Base-by-base conservation (phyloP, 768 basidiomycete species). In the Russula olivacea region DNA sequence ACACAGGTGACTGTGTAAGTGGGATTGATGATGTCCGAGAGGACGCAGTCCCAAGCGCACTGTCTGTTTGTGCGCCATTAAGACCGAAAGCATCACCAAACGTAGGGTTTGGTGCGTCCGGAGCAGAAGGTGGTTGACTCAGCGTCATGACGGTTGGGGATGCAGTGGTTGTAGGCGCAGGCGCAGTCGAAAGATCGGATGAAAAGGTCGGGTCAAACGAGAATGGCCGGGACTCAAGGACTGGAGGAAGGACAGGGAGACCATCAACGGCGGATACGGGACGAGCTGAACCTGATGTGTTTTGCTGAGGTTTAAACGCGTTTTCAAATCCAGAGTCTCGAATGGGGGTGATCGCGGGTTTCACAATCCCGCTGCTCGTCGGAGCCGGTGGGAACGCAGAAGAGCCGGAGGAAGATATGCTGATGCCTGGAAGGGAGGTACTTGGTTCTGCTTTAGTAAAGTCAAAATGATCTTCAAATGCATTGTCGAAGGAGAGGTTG, bases 391-490 rank as follows among this genome's bases (percentile, higher is more conserved):
- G 56, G 40, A 65, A 43, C 11, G 65, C 59, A 3, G 64, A 49
- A 21, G 67, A 40, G 23, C 10, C 28, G 19, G 61, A 55, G 28
- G 58, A 19, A 23, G 64, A 47, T 19, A 25, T 23, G 21, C 38
- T 43, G 2, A 49, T 30, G 21, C 25, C 43, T 19, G 65, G 61
- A 3, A 55, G 43, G 36, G 47, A 59, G 12, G 34, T 14, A 23
- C 36, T 48, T 14, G 30, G 30, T n/a, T 36, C 55, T 8, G 80
- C 77, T 52, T 75, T 69, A 14, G 64, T 68, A 60, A 86, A 87
- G 72, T 90, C 87, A 69, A 91, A 90, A 63, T 82, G 78, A 66
- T 84, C 82, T 25, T 84, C 84, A 65, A 86, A 85, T 19, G 75
- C 82, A 50, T 82, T 77, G 58, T 87, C 88, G 59, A 92, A 91